Evolutionary conservation across 129 eudicot species (phyloP).

Genomic region (Centaurea solstitialis): DNA sequence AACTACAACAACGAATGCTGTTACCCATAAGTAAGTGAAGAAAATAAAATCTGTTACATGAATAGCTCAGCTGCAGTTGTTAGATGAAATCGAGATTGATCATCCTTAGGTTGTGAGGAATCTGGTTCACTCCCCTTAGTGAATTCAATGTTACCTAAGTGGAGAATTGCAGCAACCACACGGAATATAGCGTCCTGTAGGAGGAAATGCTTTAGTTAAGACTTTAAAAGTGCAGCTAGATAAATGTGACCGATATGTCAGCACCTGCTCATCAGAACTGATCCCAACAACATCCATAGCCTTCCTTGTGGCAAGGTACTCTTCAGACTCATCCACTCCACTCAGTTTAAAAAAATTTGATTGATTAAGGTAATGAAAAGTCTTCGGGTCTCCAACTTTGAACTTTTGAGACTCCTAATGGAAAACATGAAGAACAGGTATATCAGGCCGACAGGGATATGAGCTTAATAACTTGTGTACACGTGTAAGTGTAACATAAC

Average conservation of each 20-base stretch:
- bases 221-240: neutral
- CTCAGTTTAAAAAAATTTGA: constrained; percentile 57
- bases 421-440: neutral
- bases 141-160: constrained; percentile 89
- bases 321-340: constrained; percentile 70
- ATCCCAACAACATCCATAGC: constrained; percentile 95
- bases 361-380: constrained; percentile 82
- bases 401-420: constrained; percentile 61
- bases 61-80: constrained; percentile 77
- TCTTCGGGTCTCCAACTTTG: constrained; percentile 74
- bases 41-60: constrained; percentile 44
- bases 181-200: constrained; percentile 88
- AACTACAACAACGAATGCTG: neutral
- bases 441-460: neutral
- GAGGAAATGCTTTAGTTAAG: constrained; percentile 1
- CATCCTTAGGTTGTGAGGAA: constrained; percentile 88
- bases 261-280: constrained; percentile 79
- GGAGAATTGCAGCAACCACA: constrained; percentile 96
- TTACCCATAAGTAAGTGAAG: neutral
- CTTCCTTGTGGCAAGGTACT: constrained; percentile 73
- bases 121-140: constrained; percentile 70
- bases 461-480: neutral
- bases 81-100: constrained; percentile 75
- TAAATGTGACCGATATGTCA: neutral
- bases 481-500: too few relatives aligned